A percentile compares a stretch with the other conserved stretches of the same genome.
Conservation (phyloP, 78 protist genomes). For the Fonticula alba region DNA sequence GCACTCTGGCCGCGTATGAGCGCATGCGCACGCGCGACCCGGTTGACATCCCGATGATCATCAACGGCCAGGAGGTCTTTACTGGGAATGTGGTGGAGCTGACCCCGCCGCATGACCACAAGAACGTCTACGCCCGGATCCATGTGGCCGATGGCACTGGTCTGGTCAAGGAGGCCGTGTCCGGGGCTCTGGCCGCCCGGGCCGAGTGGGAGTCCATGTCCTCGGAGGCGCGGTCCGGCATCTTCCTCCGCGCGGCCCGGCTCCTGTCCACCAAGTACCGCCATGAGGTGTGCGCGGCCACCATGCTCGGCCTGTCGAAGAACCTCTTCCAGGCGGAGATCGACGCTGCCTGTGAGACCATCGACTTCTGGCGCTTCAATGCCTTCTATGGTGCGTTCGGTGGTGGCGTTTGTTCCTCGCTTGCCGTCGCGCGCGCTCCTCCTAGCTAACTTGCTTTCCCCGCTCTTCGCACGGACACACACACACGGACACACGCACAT, state of each 20-base stretch:
- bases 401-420: no score
- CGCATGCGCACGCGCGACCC: no score
- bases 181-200: conserved; percentile 35
- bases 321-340: conserved; percentile 82
- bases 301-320: conserved; percentile 54
- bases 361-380: conserved; percentile 74
- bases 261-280: conserved; percentile 48
- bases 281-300: conserved; percentile 8
- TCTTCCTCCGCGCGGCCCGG: conserved; percentile 69
- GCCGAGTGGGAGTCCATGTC: conserved; percentile 47
- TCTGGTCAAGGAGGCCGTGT: conserved; percentile 36
- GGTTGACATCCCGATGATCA: conserved; percentile 18
- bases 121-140: no score
- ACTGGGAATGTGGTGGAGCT: conserved; percentile 9
- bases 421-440: no score
- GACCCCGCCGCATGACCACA: conserved; percentile 12
- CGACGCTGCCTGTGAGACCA: conserved; percentile 66
- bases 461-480: no score
- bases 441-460: no score
- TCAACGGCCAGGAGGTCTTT: conserved; percentile 22
- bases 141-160: background rate
- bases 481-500: no score
- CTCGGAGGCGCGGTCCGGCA: conserved; percentile 52
- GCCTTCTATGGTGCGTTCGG: conserved; percentile 23
- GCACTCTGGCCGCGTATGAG: no score